Evolutionary conservation across 2,329 filamentous ascomycete species (phyloP), one percentile per base, ranked within the genome.

Genomic region (Penicillium sp.): DNA sequence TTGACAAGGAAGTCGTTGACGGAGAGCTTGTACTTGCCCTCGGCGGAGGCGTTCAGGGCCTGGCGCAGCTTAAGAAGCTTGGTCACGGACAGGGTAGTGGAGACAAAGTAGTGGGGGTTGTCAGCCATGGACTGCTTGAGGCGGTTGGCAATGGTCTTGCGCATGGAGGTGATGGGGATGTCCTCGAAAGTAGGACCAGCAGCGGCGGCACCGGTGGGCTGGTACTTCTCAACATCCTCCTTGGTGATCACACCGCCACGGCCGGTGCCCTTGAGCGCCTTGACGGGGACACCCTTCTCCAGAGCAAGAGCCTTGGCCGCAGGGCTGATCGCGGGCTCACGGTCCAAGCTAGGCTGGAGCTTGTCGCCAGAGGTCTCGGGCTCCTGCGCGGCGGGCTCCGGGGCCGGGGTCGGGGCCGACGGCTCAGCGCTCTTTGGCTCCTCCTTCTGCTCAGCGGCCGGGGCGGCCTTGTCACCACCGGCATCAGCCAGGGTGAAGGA

Each of bases 1-100:
- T 99, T 99, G 86, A 99, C 92, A 67, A 99, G 86, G 86, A 99
- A 97, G 82, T 99, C 95, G 82, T 99, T 99, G 82, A 99, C 92
- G n/a, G 93, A 97, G 62, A 99, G 91, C 88, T 97, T 99, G 88
- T 97, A 99, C 81, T 93, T 89, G 82, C 94, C 95, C 66, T 97
- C 90, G 53, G 92, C 85, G 13, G 91, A 89, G 76, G 88, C 87
- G 84, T 99, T 99, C 70, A 99, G 88, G 62, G 94, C 93, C 82
- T 92, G 88, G 75, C 95, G 93, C 72, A 99, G 93, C 86, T 97
- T 98, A 75, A 97, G 84, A 53, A 99, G 91, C 87, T 98, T 98
- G 80, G 85, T 87, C 68, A 99, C 95, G 61, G 94, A 98, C 76
- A 99, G 87, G 71, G 88, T 88, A 73, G 92, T 90, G 73, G 92